Percentiles rank a stretch among this genome's conserved stretches.
Evolutionary conservation across 495 filamentous ascomycete genomes (phyloP).

Genomic region (Aspergillus sparsus): DNA sequence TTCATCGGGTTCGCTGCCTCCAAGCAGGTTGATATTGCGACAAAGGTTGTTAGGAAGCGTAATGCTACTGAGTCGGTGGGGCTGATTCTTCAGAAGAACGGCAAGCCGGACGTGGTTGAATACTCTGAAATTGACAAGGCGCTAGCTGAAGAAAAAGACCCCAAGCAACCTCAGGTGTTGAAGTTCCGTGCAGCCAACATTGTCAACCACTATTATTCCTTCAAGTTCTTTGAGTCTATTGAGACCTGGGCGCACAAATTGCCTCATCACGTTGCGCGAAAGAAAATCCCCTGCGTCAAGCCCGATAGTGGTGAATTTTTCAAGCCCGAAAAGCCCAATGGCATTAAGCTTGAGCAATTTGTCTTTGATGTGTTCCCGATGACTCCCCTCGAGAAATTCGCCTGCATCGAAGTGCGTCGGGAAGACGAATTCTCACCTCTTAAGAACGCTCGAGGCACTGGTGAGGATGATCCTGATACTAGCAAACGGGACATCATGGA

Average conservation of each 20-base stretch:
- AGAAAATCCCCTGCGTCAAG: slow-evolving; percentile 95
- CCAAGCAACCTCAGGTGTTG: slow-evolving; percentile 77
- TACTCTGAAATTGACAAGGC: slow-evolving; percentile 95
- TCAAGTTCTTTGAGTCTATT: slow-evolving; percentile 87
- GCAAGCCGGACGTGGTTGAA: slow-evolving; percentile 96
- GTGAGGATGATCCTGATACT: slow-evolving; percentile 92
- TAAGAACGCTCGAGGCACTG: slow-evolving; percentile 91
- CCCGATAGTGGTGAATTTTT: slow-evolving; percentile 71
- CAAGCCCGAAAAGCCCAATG: slow-evolving; percentile 93
- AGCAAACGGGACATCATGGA: slow-evolving; percentile 84
- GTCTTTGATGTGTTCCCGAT: slow-evolving; percentile 98
- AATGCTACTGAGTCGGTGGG: slow-evolving; percentile 96
- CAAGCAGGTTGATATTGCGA: slow-evolving; percentile 91
- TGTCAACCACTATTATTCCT: slow-evolving; percentile 99
- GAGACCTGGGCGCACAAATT: slow-evolving; percentile 81
- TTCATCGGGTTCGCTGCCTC: slow-evolving; percentile 93
- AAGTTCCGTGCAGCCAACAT: slow-evolving; percentile 99
- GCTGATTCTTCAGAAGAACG: slow-evolving; percentile 91
- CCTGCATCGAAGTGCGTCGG: slow-evolving; percentile 90
- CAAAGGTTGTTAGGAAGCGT: slow-evolving; percentile 98
- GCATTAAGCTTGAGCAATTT: slow-evolving; percentile 98
- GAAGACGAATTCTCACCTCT: slow-evolving; percentile 98
- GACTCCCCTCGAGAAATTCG: slow-evolving; percentile 84
- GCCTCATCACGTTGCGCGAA: slow-evolving; percentile 92
- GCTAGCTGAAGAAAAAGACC: slow-evolving; percentile 84